Base-by-base conservation (phyloP, 768 basidiomycete species). In the Tricholoma hemisulphureum region DNA sequence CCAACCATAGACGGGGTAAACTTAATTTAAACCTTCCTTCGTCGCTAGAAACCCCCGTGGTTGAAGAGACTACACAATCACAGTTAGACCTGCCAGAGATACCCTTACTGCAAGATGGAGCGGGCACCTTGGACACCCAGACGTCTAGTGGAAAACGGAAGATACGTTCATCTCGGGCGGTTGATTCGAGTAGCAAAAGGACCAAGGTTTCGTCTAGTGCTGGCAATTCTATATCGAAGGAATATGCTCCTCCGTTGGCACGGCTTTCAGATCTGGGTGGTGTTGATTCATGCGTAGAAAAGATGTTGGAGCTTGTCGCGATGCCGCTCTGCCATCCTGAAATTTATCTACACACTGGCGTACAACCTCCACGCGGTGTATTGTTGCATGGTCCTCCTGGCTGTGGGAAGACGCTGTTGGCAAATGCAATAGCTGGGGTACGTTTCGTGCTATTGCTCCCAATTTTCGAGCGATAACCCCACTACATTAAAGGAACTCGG, bases 321-420 rank as follows among this genome's bases (percentile, higher is more conserved):
- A 89, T 98, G 85, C 97, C 97, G 0, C 74, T 99, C 1, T 86
- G 87, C 53, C 95, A 98, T 73, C 97, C 97, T 0, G 97, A 99
- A 70, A 86, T 99, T 6, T 98, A 98, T 74, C 73, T 92, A 4
- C 89, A 95, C 62, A 95, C 94, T 0, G 96, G 97, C 2, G 89
- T 97, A 2, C 88, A 91, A 61, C 89, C 95, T 4, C 95, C 96
- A 1, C 76, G 95, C 48, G 97, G 97, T 10, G 93, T 99, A 0
- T 72, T 99, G 20, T 72, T 99, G 8, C 91, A 98, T 71, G 97
- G 97, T 1, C 96, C 97, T 5, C 95, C 96, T 0, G 97, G 96
- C 13, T 98, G 95, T 65, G 97, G 97, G 4, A 99, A 99, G 75
- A 98, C 97, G 0, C 73, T 96, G 61, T 73, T 98, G 18, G 96